phyloP scores from a whole-genome alignment of 257 asterid genomes.

The Scutellaria minor region DNA sequence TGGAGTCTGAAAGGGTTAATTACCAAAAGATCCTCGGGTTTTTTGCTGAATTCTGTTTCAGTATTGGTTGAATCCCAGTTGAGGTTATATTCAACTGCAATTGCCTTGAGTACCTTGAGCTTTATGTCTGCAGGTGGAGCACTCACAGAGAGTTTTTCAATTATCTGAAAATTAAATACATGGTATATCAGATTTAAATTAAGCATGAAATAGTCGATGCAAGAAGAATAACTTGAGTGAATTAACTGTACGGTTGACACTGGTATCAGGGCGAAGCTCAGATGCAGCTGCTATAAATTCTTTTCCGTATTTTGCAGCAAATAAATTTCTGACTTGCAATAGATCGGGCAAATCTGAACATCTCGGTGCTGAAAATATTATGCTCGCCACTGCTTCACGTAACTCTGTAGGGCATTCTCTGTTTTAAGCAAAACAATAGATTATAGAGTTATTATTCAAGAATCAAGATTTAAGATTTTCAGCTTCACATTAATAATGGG shows the following conservation, averaged over 20 bases:
- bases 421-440: conserved; percentile 37
- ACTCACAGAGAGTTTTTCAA: conserved; percentile 82
- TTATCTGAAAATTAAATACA: conserved; percentile 53
- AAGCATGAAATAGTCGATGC: conserved; percentile 2
- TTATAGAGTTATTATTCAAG: conserved; percentile 5
- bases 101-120: conserved; percentile 75
- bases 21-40: conserved; percentile 96
- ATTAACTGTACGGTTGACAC: conserved; percentile 94
- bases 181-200: conserved; percentile 21
- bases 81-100: conserved; percentile 63
- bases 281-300: conserved; percentile 92
- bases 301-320: conserved; percentile 88
- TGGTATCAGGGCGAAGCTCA: conserved; percentile 93
- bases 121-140: conserved; percentile 72
- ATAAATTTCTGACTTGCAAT: conserved; percentile 73
- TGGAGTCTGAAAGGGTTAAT: conserved; percentile 14
- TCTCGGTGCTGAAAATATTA: conserved; percentile 90
- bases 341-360: conserved; percentile 95
- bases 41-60: conserved; percentile 72
- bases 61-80: conserved; percentile 81
- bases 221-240: conserved; percentile 3
- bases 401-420: conserved; percentile 92
- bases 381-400: conserved; percentile 92
- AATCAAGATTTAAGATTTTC: neutral
- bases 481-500: neutral